Evolutionary conservation across 2,329 filamentous ascomycete species (phyloP), one percentile per base, ranked within the genome.

Genomic region (Botrytis deweyae): DNA sequence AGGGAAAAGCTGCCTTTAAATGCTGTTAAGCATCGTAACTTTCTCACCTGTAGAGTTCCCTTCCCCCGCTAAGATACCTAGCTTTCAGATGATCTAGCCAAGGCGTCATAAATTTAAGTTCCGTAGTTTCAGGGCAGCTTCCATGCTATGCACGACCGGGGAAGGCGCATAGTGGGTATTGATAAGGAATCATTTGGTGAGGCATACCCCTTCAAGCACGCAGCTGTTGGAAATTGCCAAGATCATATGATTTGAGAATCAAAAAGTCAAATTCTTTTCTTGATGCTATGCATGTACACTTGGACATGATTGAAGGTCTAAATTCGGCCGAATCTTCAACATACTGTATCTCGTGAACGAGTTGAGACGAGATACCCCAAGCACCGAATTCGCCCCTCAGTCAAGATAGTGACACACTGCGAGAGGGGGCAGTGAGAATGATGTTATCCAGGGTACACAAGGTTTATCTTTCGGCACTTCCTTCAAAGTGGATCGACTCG

Each of bases 121-220:
- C n/a, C 40, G 65, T 42, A 29, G 49, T 72, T 68, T 61, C 70
- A 59, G 63, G 70, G 70, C 49, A 55, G 49, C 25, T 72, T 40
- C 70, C 63, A 72, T 68, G 63, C 36, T 46, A 49, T 72, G 70
- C 62, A 46, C 46, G 46, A 68, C 63, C 40, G 40, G 38, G 70
- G 70, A 59, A 72, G 46, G 52, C 10, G 63, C 70, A 68, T 61
- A 68, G 49, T 46, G 38, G 70, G 29, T 58, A 72, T 14, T 55
- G 70, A 72, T 72, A 72, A 72, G 55, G 42, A 46, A 67, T 67
- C 36, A 61, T 46, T 59, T 42, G 61, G 36, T 58, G 46, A 20
- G 46, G 44, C n/a, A 52, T 55, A 22, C 70, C 61, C 44, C 42
- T 42, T 46, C 46, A 58, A n/a, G 16, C 52, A n/a, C 49, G 65